A percentile compares a stretch with the other conserved stretches of the same genome.
Evolutionary conservation across 306 rosid genomes (phyloP).

Genomic region (Datisca glomerata): DNA sequence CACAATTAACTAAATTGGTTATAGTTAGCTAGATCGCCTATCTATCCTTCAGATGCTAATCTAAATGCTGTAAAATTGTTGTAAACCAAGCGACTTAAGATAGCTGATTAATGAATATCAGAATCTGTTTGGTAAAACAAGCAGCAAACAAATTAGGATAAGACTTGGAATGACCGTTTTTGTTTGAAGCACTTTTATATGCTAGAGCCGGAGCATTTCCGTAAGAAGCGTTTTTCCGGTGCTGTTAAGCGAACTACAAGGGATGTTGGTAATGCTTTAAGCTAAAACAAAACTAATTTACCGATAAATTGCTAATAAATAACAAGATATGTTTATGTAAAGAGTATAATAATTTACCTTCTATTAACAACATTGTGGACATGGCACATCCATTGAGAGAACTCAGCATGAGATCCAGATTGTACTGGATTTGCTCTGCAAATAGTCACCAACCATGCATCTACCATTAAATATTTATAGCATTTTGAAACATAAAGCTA

Average conservation of each 20-base stretch:
- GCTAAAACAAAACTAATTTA: background rate
- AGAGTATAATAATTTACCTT: constrained; percentile 29
- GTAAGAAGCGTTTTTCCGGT: too few relatives aligned
- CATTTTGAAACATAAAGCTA: too few relatives aligned
- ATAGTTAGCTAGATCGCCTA: background rate
- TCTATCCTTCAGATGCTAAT: background rate
- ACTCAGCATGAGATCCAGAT: constrained; percentile 66
- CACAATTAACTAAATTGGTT: constrained; percentile 6
- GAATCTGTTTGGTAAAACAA: background rate
- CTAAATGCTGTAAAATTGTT: background rate
- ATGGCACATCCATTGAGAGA: constrained; percentile 68
- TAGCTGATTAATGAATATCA: background rate
- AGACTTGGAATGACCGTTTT: background rate
- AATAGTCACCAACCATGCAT: constrained; percentile 9
- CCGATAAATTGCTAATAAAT: background rate
- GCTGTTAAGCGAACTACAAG: background rate
- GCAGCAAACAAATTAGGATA: background rate
- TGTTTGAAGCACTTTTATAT: background rate
- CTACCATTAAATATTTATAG: too few relatives aligned
- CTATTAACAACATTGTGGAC: constrained; percentile 80
- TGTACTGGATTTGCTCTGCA: constrained; percentile 79
- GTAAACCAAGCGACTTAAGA: constrained; percentile 1
- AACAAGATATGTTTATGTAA: background rate
- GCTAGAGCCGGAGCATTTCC: background rate
- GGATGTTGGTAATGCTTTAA: background rate